Percentiles rank a stretch among this genome's conserved stretches.
Evolutionary conservation across 2,329 filamentous ascomycete species (phyloP).

Genomic region (Neoarthrinium moseri): DNA sequence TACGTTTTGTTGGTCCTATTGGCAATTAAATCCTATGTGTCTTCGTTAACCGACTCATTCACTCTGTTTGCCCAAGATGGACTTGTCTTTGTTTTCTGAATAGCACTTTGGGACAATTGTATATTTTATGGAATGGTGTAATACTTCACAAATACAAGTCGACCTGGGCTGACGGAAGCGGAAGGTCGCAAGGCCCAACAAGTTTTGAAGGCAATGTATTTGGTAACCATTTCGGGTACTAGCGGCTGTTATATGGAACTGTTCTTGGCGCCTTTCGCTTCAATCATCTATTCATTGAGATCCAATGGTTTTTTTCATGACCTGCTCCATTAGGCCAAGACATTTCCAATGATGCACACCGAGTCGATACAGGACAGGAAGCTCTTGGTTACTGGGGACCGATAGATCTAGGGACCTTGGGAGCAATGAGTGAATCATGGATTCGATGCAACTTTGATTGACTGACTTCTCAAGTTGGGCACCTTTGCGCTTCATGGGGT

Average conservation of each 20-base stretch:
- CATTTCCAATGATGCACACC: neutral
- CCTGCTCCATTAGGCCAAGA: neutral
- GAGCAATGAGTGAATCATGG: neutral
- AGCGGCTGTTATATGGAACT: neutral
- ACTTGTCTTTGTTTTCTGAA: too few species aligned
- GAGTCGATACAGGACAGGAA: neutral
- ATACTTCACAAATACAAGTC: too few species aligned
- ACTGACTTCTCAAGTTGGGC: neutral
- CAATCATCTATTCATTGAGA: neutral
- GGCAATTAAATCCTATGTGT: too few species aligned
- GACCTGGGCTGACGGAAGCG: neutral
- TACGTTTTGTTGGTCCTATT: too few species aligned
- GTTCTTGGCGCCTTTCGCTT: neutral
- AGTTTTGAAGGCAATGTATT: neutral
- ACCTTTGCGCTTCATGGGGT: neutral
- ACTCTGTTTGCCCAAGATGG: too few species aligned
- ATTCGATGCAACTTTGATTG: neutral
- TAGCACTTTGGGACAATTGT: too few species aligned
- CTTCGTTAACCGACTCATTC: too few species aligned
- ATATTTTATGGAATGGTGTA: too few species aligned
- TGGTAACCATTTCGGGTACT: constrained; percentile 1
- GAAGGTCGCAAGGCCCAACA: constrained; percentile 2
- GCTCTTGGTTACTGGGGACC: neutral
- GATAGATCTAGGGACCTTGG: neutral
- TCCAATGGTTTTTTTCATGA: neutral